Conservation (phyloP, 2,329 filamentous ascomycete species). For the Exophiala mesophila region DNA sequence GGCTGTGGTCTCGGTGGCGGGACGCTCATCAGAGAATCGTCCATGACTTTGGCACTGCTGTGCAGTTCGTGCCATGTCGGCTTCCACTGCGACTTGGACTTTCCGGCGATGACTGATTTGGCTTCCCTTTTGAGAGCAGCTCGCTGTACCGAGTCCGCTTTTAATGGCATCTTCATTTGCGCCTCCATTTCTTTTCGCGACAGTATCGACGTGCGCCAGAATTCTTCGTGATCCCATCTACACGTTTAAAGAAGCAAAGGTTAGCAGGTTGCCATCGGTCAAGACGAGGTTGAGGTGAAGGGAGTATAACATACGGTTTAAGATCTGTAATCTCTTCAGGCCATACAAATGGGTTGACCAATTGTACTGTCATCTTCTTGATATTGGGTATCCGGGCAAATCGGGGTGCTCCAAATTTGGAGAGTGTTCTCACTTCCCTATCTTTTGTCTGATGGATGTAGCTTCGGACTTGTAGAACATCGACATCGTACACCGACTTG, state of each 20-base stretch:
- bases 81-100: conserved; percentile 58
- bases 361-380: conserved; percentile 94
- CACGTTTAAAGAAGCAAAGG: conserved; percentile 1
- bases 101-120: conserved; percentile 45
- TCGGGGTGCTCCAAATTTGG: conserved; percentile 42
- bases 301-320: conserved; percentile 46
- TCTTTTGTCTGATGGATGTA: conserved; percentile 68
- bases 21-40: conserved; percentile 2
- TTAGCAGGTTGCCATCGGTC: background rate
- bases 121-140: conserved; percentile 56
- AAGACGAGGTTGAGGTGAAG: conserved; percentile 4
- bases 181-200: conserved; percentile 37
- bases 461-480: conserved; percentile 67
- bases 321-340: conserved; percentile 63
- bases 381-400: conserved; percentile 66
- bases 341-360: conserved; percentile 84
- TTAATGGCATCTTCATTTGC: conserved; percentile 34
- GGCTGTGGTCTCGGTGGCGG: background rate
- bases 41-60: conserved; percentile 11
- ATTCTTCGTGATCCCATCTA: conserved; percentile 61
- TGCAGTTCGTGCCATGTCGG: conserved; percentile 42
- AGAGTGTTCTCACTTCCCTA: conserved; percentile 36
- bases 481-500: conserved; percentile 75
- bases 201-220: conserved; percentile 49
- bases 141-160: conserved; percentile 40